phyloP scores from a whole-genome alignment of 352 stramenopile genomes.

The Globisporangium recalcitrans region DNA sequence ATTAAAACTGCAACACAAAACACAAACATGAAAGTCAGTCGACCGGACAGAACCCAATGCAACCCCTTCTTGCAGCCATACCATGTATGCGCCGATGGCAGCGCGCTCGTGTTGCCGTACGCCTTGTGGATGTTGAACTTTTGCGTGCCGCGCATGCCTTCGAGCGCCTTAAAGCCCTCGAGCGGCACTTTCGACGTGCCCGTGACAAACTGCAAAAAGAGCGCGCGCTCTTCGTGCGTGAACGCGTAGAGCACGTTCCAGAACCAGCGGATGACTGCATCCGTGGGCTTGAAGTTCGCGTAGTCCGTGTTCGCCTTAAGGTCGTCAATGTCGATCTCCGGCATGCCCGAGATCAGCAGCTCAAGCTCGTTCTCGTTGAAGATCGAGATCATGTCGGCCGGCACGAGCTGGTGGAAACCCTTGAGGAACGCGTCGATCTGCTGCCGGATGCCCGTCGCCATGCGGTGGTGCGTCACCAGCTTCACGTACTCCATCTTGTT shows the following conservation, averaged over 20 bases:
- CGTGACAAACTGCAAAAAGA: slow-evolving; percentile 93
- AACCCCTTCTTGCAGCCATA: too few species aligned
- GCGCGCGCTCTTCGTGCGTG: slow-evolving; percentile 87
- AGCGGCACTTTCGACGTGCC: slow-evolving; percentile 93
- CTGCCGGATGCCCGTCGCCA: slow-evolving; percentile 97
- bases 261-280: slow-evolving; percentile 92
- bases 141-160: slow-evolving; percentile 98
- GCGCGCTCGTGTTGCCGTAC: slow-evolving; percentile 83
- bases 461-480: slow-evolving; percentile 97
- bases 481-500: slow-evolving; percentile 95
- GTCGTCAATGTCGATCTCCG: slow-evolving; percentile 93
- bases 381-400: slow-evolving; percentile 88
- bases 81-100: slow-evolving; percentile 97
- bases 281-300: slow-evolving; percentile 87
- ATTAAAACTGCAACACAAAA: slow-evolving; percentile 90
- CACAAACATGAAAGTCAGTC: not conserved
- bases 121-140: slow-evolving; percentile 99
- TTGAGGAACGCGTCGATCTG: slow-evolving; percentile 90
- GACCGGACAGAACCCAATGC: not conserved
- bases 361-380: slow-evolving; percentile 94
- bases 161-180: slow-evolving; percentile 97
- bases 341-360: slow-evolving; percentile 90
- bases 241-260: slow-evolving; percentile 91
- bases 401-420: slow-evolving; percentile 90
- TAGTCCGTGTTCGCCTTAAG: slow-evolving; percentile 93